Base-by-base conservation (phyloP, 2,329 filamentous ascomycete genomes). In the Cladosporium phlei region DNA sequence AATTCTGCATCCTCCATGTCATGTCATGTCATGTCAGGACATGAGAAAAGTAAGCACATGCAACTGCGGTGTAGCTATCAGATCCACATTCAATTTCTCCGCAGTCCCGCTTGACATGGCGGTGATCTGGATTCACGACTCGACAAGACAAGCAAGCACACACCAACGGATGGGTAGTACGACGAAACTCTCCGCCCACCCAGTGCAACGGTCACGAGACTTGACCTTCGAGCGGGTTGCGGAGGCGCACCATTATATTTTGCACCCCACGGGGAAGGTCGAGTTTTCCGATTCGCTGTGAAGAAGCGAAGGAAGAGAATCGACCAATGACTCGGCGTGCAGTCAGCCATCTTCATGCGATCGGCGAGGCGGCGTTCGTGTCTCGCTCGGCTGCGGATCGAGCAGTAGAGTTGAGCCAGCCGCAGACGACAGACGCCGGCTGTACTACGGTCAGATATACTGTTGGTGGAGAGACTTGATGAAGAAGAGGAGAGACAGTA, bases 401-500 rank as follows among this genome's bases (percentile, higher is more conserved):
- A 32, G 29, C 14, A 5, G 10, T 3, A n/a, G 16, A 35, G 16
- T 16, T 27, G 37, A 14, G 24, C 20, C 37, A 14, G n/a, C 27
- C 14, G 20, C 22, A 39, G 37, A 20, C 37, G 35, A 17, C 14
- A 34, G 21, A 34, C 29, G 39, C 39, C 39, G 39, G 39, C 29
- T 19, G 29, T 17, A 34, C 14, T n/a, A 16, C 39, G 39, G 39
- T 34, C 14, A 24, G n/a, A 16, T 28, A 20, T 17, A 29, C 16
- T 17, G 39, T 43, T 33, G 39, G 39, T 34, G 7, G 29, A 12
- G 14, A 24, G 8, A 29, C n/a, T n/a, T n/a, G n/a, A n/a, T n/a
- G n/a, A n/a, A n/a, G n/a, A n/a, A n/a, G n/a, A n/a, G n/a, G n/a
- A n/a, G n/a, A n/a, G n/a, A n/a, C n/a, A n/a, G n/a, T n/a, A 29